Conservation (phyloP, 495 filamentous ascomycete genomes). For the Penicillium silybi region DNA sequence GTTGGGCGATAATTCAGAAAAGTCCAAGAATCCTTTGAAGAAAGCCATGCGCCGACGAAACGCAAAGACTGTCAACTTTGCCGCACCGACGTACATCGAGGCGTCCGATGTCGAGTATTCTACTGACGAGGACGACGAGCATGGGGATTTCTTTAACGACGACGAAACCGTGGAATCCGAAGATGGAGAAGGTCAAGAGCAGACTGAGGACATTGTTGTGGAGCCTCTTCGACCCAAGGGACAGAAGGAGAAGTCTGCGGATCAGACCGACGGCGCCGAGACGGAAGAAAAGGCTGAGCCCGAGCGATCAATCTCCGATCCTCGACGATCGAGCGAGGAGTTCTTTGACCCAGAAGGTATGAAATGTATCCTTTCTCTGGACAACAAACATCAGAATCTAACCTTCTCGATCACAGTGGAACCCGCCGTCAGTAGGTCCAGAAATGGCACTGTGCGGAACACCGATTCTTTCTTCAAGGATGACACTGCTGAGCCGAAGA, state of each 20-base stretch:
- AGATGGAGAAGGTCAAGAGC: slow-evolving; percentile 35
- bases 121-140: slow-evolving; percentile 70
- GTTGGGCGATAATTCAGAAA: slow-evolving; percentile 87
- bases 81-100: slow-evolving; percentile 82
- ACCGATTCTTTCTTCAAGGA: slow-evolving; percentile 97
- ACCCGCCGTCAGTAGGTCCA: slow-evolving; percentile 60
- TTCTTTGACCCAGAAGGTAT: slow-evolving; percentile 51
- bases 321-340: slow-evolving; percentile 60
- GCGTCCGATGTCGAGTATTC: slow-evolving; percentile 89
- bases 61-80: slow-evolving; percentile 84
- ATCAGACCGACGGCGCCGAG: slow-evolving; percentile 27
- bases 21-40: slow-evolving; percentile 82
- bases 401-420: slow-evolving; percentile 34
- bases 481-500: slow-evolving; percentile 89
- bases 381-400: neutral
- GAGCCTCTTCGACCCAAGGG: slow-evolving; percentile 44
- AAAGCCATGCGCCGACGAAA: slow-evolving; percentile 86
- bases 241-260: slow-evolving; percentile 32
- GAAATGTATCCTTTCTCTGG: neutral
- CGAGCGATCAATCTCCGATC: slow-evolving; percentile 33
- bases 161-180: slow-evolving; percentile 45
- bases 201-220: slow-evolving; percentile 41
- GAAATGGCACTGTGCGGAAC: slow-evolving; percentile 80
- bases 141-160: slow-evolving; percentile 54
- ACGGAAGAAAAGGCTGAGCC: slow-evolving; percentile 24